A percentile compares a stretch with the other conserved stretches of the same genome.
These are phyloP conservation scores for Blastomyces silverae DNA, from an alignment of 2,329 filamentous ascomycete genomes.

Conservation along the genomic window DNA sequence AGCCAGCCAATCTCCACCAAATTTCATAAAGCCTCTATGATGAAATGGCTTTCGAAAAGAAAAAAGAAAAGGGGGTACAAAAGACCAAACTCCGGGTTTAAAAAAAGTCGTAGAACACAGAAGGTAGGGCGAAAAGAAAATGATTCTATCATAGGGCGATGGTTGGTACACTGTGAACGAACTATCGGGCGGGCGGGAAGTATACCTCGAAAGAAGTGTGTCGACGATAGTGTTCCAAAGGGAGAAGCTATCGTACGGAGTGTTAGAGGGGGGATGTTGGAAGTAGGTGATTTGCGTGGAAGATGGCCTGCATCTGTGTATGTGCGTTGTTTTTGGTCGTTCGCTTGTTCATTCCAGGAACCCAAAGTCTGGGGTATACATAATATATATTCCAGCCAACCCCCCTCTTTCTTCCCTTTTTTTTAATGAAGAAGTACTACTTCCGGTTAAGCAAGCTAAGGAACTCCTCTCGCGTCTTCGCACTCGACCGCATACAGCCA, in stretches of 20 bases:
- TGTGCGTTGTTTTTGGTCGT: background rate
- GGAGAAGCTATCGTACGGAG: background rate
- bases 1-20: background rate
- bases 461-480: constrained; percentile 94
- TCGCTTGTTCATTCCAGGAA: background rate
- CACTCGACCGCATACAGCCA: constrained; percentile 87
- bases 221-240: too few relatives aligned
- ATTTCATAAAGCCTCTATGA: background rate
- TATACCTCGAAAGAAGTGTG: background rate
- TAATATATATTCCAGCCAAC: background rate
- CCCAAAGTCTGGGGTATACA: background rate
- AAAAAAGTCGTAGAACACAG: background rate
- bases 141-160: background rate
- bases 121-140: constrained; percentile 10
- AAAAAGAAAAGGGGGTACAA: background rate
- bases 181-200: background rate
- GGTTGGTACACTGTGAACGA: background rate
- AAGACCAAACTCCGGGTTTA: constrained; percentile 1
- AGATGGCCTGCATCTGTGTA: constrained; percentile 1
- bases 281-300: background rate
- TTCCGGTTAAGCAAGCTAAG: constrained; percentile 65
- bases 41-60: background rate
- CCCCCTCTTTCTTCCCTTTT: background rate
- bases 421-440: constrained; percentile 24
- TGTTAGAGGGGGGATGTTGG: background rate